phyloP scores from a whole-genome alignment of 1,139 yeast genomes.

The Geotrichum macrosporum region DNA sequence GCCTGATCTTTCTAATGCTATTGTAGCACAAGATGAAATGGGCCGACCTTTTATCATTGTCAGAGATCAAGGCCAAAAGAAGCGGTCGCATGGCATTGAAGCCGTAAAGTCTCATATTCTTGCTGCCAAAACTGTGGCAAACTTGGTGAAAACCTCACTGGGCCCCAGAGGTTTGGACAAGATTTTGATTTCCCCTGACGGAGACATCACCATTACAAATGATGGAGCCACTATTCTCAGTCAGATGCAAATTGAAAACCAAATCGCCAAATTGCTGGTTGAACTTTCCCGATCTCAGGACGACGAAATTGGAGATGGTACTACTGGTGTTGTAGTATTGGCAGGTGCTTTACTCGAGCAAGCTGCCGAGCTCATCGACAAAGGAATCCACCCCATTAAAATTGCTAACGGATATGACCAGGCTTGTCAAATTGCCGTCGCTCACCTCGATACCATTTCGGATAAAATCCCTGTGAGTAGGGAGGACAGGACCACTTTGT shows the following conservation, averaged over 20 bases:
- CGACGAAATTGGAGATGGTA: slow-evolving; percentile 98
- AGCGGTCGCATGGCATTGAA: slow-evolving; percentile 83
- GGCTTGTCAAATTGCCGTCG: slow-evolving; percentile 87
- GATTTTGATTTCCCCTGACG: slow-evolving; percentile 88
- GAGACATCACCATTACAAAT: slow-evolving; percentile 95
- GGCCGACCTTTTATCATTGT: slow-evolving; percentile 98
- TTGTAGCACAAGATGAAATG: slow-evolving; percentile 98
- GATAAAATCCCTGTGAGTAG: slow-evolving; percentile 48
- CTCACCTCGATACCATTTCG: slow-evolving; percentile 68
- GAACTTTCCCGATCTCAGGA: slow-evolving; percentile 95
- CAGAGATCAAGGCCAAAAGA: slow-evolving; percentile 91
- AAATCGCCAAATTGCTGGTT: slow-evolving; percentile 91
- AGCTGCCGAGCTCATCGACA: slow-evolving; percentile 88
- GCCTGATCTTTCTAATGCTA: slow-evolving; percentile 97
- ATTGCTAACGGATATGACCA: slow-evolving; percentile 97
- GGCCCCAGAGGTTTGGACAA: slow-evolving; percentile 99
- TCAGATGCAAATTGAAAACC: slow-evolving; percentile 94
- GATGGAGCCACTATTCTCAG: slow-evolving; percentile 97
- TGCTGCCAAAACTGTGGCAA: slow-evolving; percentile 94
- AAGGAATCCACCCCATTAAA: slow-evolving; percentile 95
- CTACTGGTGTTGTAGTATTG: slow-evolving; percentile 96
- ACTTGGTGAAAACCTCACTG: slow-evolving; percentile 83
- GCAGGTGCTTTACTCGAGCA: slow-evolving; percentile 94
- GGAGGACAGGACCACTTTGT: slow-evolving; percentile 46
- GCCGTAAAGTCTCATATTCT: slow-evolving; percentile 90